These are phyloP conservation scores for Sclerotinia sclerotiorum DNA, from an alignment of 2,329 filamentous ascomycete genomes.

Conservation along the genomic window DNA sequence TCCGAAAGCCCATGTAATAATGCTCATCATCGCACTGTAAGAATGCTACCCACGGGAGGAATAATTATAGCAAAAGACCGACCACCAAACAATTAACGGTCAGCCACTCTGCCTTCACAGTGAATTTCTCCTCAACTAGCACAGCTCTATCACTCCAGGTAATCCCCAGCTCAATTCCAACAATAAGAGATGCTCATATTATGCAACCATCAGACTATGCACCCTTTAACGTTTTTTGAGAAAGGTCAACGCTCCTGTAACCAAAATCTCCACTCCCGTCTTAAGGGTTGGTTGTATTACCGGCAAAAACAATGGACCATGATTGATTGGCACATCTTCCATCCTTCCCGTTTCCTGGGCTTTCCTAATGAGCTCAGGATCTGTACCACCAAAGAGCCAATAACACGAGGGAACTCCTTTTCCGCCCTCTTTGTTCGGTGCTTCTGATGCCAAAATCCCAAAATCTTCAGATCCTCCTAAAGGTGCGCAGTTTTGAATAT, in stretches of 20 bases:
- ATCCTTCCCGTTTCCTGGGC: constrained; percentile 25
- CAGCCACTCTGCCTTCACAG: no score
- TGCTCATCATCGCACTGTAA: no score
- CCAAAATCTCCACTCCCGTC: constrained; percentile 52
- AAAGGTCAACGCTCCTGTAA: constrained; percentile 51
- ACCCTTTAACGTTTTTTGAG: constrained; percentile 28
- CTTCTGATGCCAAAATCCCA: constrained; percentile 50
- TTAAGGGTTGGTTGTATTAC: constrained; percentile 58
- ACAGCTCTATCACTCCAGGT: no score
- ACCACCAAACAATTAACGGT: no score
- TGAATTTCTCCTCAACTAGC: no score
- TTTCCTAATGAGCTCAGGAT: constrained; percentile 39
- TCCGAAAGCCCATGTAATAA: no score
- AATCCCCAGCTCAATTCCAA: no score
- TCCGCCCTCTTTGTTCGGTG: constrained; percentile 31
- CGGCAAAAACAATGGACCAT: constrained; percentile 59
- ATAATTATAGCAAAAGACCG: no score
- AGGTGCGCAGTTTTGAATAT: constrained; percentile 25
- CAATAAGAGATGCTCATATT: no score
- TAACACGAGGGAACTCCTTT: constrained; percentile 37
- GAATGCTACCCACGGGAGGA: no score
- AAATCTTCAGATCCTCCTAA: constrained; percentile 37
- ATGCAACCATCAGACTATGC: no score
- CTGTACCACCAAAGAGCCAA: constrained; percentile 45
- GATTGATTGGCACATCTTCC: constrained; percentile 51